Percentiles rank a stretch among this genome's conserved stretches.
Evolutionary conservation across 148 eudicot species (phyloP).

Genomic region (Vaccinium myrtillus): DNA sequence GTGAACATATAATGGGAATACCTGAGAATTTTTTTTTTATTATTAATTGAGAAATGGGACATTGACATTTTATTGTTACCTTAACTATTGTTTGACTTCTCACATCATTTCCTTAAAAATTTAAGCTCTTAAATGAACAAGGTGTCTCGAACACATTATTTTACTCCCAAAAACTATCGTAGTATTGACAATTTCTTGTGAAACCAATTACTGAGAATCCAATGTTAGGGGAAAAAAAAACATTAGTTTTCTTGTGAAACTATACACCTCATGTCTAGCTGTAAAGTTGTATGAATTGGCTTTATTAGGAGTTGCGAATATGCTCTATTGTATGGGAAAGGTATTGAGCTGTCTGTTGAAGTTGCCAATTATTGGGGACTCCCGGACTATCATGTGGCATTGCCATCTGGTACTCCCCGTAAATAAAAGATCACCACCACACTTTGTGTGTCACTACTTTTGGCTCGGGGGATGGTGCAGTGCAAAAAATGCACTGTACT

Average conservation of each 20-base stretch:
- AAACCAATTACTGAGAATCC: neutral
- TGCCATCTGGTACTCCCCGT: too few species aligned
- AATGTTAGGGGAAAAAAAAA: neutral
- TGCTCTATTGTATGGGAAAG: neutral
- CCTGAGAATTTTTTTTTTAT: too few species aligned
- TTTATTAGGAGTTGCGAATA: neutral
- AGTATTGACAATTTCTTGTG: neutral
- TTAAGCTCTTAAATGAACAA: neutral
- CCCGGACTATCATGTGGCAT: too few species aligned
- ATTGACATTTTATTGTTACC: neutral
- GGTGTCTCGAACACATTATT: neutral
- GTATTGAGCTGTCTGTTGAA: constrained; percentile 6
- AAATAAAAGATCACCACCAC: too few species aligned
- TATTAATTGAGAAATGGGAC: neutral
- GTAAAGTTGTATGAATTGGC: neutral
- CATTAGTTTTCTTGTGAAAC: neutral
- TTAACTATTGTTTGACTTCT: neutral
- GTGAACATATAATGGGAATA: too few species aligned
- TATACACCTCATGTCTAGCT: neutral
- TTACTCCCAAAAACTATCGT: neutral
- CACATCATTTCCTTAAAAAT: neutral
- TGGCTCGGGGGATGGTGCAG: too few species aligned
- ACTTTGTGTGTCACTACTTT: too few species aligned
- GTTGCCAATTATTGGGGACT: too few species aligned
- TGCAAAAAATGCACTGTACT: too few species aligned